These are phyloP conservation scores for Yarrowia phangngaensis DNA, from an alignment of 805 yeast genomes.

Conservation along the genomic window DNA sequence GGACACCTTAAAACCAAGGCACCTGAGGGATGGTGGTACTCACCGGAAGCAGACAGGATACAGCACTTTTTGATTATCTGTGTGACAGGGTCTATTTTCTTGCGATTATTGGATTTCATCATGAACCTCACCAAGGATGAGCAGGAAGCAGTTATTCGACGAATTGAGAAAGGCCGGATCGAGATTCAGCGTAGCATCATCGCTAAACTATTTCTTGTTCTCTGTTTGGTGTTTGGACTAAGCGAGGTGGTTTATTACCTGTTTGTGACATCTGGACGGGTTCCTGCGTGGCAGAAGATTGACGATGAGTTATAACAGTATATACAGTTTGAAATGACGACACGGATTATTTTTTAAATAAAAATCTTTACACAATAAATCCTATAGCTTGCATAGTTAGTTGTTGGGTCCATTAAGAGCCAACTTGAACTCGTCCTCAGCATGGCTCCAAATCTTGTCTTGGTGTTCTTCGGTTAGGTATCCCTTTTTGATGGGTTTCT, in stretches of 20 bases:
- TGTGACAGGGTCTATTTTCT: conserved; percentile 17
- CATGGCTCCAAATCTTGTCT: conserved; percentile 34
- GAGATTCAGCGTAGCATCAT: conserved; percentile 10
- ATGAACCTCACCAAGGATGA: conserved; percentile 22
- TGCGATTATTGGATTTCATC: conserved; percentile 11
- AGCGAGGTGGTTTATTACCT: conserved; percentile 6
- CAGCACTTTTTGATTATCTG: conserved; percentile 16
- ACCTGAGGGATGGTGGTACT: conserved; percentile 23
- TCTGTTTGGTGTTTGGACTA: conserved; percentile 9
- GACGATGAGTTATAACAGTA: conserved; percentile 7
- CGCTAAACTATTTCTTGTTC: conserved; percentile 4
- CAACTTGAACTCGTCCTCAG: conserved; percentile 30
- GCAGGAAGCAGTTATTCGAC: conserved; percentile 6
- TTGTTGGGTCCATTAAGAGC: conserved; percentile 25
- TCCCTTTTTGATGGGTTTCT: conserved; percentile 27
- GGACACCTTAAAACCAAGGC: conserved; percentile 22
- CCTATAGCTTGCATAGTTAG: background rate
- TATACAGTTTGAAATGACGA: too few species aligned
- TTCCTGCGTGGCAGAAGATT: background rate
- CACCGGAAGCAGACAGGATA: conserved; percentile 6
- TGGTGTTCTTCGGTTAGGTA: conserved; percentile 30
- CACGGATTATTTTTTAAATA: too few species aligned
- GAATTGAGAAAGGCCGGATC: background rate
- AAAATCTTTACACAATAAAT: too few species aligned
- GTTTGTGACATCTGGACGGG: conserved; percentile 5